Evolutionary conservation across 2,329 filamentous ascomycete species (phyloP), one percentile per base, ranked within the genome.

Genomic region (Fusarium sp.): DNA sequence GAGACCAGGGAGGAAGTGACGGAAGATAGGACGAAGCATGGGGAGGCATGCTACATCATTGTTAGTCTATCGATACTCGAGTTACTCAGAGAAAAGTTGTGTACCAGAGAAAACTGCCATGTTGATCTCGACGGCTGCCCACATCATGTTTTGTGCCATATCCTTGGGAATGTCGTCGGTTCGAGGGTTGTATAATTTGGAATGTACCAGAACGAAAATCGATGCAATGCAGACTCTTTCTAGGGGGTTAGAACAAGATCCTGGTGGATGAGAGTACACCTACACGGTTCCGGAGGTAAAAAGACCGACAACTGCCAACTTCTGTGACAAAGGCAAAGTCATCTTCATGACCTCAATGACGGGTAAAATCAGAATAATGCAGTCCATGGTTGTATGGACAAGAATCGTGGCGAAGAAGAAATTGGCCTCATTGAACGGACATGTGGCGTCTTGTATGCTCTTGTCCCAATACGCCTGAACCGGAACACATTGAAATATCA

Each of bases 401-500:
- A 77, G 53, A 3, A 76, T 70, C 0, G 75, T 77, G 14, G 74
- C 74, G 45, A 77, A 75, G 45, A 78, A 77, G 62, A 76, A 78
- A 11, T 71, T 71, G 1, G 67, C 57, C 21, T 74, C 74, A 18
- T 78, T 69, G 36, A 79, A 75, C 0, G 49, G 62, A 51, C 78
- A 80, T 11, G 55, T 52, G 0, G 64, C 67, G 8, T 66, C 67
- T 11, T 58, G 35, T 29, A 79, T 72, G 2, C 60, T 57, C 15
- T 61, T 66, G 6, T 75, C 65, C 78, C 77, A 80, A 43, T 76
- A 78, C 0, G 71, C 72, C 15, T 74, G 70, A 0, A 79, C 65
- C 0, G 78, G 78, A 2, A 76, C 41, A 42, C 77, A 79, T 36
- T 76, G 74, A 45, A 79, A 79, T 3, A 76, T 72, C 3, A 73